These are phyloP conservation scores for Flaveria floridana DNA, from an alignment of 140 eudicot species.

Conservation along the genomic window DNA sequence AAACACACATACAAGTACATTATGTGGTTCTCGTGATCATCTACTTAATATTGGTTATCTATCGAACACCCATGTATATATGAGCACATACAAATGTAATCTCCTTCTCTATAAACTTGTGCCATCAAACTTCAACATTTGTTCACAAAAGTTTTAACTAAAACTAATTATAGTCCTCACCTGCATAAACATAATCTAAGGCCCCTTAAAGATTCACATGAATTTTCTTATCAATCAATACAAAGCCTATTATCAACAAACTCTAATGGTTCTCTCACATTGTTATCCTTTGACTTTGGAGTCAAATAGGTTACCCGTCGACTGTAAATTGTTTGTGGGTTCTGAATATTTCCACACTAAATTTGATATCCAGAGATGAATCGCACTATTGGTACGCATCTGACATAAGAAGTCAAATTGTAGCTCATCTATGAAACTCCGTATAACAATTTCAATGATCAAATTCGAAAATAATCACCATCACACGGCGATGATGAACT, in stretches of 20 bases:
- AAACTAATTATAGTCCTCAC: slow-evolving; percentile 2
- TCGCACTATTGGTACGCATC: neutral
- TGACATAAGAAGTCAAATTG: slow-evolving; percentile 24
- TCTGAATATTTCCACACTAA: neutral
- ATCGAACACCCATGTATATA: neutral
- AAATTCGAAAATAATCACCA: neutral
- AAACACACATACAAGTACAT: neutral
- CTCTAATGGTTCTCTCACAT: neutral
- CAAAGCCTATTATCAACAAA: neutral
- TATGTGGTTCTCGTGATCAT: neutral
- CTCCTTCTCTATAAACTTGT: slow-evolving; percentile 7
- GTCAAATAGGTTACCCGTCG: slow-evolving; percentile 10
- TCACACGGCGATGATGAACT: too few relatives aligned
- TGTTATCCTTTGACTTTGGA: slow-evolving; percentile 25
- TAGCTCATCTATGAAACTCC: neutral
- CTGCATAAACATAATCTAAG: neutral
- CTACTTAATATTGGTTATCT: neutral
- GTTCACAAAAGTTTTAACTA: neutral
- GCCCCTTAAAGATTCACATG: neutral
- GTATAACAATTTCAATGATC: slow-evolving; percentile 4
- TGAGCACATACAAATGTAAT: neutral
- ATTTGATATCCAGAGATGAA: neutral
- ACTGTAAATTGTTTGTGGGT: neutral
- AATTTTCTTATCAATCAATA: neutral
- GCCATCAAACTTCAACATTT: neutral